A percentile compares a stretch with the other conserved stretches of the same genome.
Evolutionary conservation across 306 rosid genomes (phyloP).

Genomic region (Morella rubra): DNA sequence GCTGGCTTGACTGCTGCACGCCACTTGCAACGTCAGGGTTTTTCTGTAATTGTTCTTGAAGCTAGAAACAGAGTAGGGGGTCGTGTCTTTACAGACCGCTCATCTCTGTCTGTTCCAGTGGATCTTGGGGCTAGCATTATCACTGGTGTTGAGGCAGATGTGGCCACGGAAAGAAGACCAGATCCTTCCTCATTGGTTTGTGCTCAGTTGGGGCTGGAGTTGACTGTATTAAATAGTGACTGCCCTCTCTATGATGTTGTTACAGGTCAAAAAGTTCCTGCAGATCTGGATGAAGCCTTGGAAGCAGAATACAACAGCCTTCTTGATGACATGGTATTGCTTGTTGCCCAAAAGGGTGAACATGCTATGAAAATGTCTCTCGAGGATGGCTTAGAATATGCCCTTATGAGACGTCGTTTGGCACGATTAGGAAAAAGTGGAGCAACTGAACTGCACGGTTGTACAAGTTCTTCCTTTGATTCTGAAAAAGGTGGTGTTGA

Average conservation of each 20-base stretch:
- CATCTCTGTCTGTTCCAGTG: constrained; percentile 94
- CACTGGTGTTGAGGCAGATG: constrained; percentile 99
- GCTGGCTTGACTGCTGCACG: constrained; percentile 99
- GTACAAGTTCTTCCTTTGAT: constrained; percentile 34
- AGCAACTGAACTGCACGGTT: constrained; percentile 42
- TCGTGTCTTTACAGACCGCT: constrained; percentile 85
- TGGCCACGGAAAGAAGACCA: constrained; percentile 94
- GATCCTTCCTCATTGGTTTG: constrained; percentile 98
- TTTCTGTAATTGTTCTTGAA: constrained; percentile 75
- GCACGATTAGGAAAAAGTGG: constrained; percentile 45
- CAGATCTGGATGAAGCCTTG: constrained; percentile 87
- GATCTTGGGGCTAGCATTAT: constrained; percentile 99
- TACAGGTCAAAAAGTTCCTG: constrained; percentile 80
- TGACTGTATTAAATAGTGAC: constrained; percentile 89
- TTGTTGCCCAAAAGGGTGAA: constrained; percentile 83
- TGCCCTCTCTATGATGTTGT: constrained; percentile 93
- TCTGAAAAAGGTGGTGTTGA: constrained; percentile 28
- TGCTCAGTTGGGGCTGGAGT: constrained; percentile 91
- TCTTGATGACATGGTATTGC: constrained; percentile 90
- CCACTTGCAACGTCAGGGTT: constrained; percentile 94
- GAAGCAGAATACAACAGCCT: constrained; percentile 97
- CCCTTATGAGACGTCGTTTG: constrained; percentile 71
- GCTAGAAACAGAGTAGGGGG: constrained; percentile 96
- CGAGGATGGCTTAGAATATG: constrained; percentile 96
- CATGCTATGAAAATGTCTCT: constrained; percentile 88